A percentile compares a stretch with the other conserved stretches of the same genome.
Conservation (phyloP, 2,329 filamentous ascomycete species). For the Microsporum canis region DNA sequence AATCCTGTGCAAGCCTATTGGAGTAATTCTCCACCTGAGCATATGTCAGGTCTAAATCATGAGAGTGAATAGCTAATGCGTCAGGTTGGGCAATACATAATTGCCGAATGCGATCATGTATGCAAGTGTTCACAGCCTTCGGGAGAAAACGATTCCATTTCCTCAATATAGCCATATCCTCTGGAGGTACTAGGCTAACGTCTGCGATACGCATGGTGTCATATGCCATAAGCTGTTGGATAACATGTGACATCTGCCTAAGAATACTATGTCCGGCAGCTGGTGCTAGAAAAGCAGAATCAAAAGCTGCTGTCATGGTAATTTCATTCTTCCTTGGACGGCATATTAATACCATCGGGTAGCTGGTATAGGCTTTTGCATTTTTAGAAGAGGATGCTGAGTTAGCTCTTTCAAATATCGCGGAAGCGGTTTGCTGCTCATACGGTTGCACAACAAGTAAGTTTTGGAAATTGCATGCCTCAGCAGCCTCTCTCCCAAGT, state of each 20-base stretch:
- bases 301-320: not conserved
- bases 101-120: slow-evolving; percentile 16
- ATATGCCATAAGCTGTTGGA: not conserved
- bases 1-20: slow-evolving; percentile 1
- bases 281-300: not conserved
- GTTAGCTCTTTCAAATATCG: not conserved
- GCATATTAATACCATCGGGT: not conserved
- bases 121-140: slow-evolving; percentile 8
- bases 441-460: slow-evolving; percentile 26
- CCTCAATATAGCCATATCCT: not conserved
- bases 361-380: too few species aligned
- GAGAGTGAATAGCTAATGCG: slow-evolving; percentile 15
- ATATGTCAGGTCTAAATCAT: slow-evolving; percentile 15
- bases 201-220: not conserved
- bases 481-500: slow-evolving; percentile 35
- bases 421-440: too few species aligned
- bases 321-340: not conserved
- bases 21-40: slow-evolving; percentile 16
- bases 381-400: not conserved
- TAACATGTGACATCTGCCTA: not conserved
- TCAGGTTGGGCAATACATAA: slow-evolving; percentile 9
- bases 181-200: not conserved
- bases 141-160: not conserved
- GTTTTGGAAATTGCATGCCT: slow-evolving; percentile 33
- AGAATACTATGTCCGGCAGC: not conserved